phyloP scores from a whole-genome alignment of 1,139 yeast species.

The Taphrina sp. region DNA sequence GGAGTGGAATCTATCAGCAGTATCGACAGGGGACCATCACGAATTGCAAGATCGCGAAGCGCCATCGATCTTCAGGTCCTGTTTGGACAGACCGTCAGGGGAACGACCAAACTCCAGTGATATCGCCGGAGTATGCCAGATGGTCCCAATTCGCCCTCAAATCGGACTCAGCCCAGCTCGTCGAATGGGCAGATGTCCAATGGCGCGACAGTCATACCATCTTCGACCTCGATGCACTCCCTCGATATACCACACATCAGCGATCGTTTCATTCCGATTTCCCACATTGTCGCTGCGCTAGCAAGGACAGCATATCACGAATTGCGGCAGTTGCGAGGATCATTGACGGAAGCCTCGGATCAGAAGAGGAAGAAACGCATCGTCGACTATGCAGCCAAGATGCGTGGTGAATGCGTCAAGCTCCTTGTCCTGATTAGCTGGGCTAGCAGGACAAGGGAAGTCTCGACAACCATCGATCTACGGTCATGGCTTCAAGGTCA shows the following conservation, averaged over 20 bases:
- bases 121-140: constrained; percentile 20
- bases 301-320: constrained; percentile 65
- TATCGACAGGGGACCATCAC: too few relatives aligned
- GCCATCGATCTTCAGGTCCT: too few relatives aligned
- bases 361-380: constrained; percentile 64
- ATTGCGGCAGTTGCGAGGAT: constrained; percentile 60
- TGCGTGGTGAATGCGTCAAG: constrained; percentile 79
- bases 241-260: constrained; percentile 73
- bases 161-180: too few relatives aligned
- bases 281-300: constrained; percentile 58
- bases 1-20: too few relatives aligned
- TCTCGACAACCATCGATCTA: constrained; percentile 73
- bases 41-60: too few relatives aligned
- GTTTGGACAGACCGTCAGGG: too few relatives aligned
- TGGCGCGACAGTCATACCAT: neutral
- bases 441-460: constrained; percentile 70
- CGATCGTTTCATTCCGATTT: constrained; percentile 64
- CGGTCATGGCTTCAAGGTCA: constrained; percentile 86
- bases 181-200: too few relatives aligned
- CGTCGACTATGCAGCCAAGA: constrained; percentile 62
- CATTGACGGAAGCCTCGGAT: constrained; percentile 59
- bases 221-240: too few relatives aligned
- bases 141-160: constrained; percentile 1
- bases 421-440: constrained; percentile 82
- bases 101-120: too few relatives aligned